phyloP scores from a whole-genome alignment of 768 basidiomycete species.

The Pleurotus cornucopiae region DNA sequence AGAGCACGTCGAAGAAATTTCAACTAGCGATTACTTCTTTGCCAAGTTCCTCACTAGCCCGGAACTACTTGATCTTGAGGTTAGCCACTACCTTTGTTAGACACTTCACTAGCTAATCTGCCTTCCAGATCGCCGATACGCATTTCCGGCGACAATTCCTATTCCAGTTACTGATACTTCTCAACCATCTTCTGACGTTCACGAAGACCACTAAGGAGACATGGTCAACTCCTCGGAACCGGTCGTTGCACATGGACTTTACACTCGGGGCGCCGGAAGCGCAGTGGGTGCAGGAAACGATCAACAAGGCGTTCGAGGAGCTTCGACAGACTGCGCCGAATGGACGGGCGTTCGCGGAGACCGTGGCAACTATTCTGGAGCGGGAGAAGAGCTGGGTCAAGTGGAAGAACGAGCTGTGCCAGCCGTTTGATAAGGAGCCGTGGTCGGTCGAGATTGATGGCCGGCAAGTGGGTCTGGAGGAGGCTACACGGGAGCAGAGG shows the following conservation, averaged over 20 bases:
- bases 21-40: constrained; percentile 78
- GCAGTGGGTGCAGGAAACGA: constrained; percentile 74
- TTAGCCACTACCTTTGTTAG: constrained; percentile 25
- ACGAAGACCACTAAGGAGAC: constrained; percentile 61
- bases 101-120: constrained; percentile 9
- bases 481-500: constrained; percentile 51
- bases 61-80: constrained; percentile 85
- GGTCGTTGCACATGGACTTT: constrained; percentile 82
- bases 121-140: constrained; percentile 74
- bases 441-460: constrained; percentile 49
- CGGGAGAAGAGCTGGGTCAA: constrained; percentile 87
- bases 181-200: constrained; percentile 71
- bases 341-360: constrained; percentile 73
- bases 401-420: constrained; percentile 84
- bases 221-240: constrained; percentile 64
- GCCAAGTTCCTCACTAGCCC: constrained; percentile 91
- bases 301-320: constrained; percentile 52
- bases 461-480: constrained; percentile 52
- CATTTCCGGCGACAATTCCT: constrained; percentile 92
- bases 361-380: constrained; percentile 65
- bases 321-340: constrained; percentile 74
- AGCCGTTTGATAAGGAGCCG: constrained; percentile 73
- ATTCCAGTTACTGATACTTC: constrained; percentile 77
- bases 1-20: constrained; percentile 45
- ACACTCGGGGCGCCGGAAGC: constrained; percentile 62